Evolutionary conservation across 148 eudicot genomes (phyloP).

Genomic region (Camellia granthamiana): DNA sequence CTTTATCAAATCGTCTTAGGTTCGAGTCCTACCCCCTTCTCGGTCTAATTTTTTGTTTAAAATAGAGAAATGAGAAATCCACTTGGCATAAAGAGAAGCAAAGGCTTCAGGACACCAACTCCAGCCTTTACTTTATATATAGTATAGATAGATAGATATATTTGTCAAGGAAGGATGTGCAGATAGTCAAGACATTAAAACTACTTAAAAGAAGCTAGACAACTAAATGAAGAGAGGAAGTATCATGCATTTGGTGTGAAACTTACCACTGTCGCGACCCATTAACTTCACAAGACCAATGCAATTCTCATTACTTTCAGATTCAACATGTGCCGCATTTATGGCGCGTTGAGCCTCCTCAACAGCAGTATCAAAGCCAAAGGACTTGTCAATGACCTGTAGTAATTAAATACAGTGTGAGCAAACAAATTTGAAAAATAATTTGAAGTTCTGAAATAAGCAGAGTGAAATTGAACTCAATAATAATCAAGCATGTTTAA

Average conservation of each 20-base stretch:
- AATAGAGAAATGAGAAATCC: too few species aligned
- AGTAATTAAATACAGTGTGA: background rate
- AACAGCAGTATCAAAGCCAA: slow-evolving; percentile 92
- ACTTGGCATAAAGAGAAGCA: too few species aligned
- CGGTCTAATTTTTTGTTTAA: too few species aligned
- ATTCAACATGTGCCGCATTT: slow-evolving; percentile 84
- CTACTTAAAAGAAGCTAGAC: background rate
- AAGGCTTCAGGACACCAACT: too few species aligned
- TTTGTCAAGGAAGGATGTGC: background rate
- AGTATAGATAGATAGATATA: too few species aligned
- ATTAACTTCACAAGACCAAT: slow-evolving; percentile 86
- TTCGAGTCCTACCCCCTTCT: too few species aligned
- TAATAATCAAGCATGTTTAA: background rate
- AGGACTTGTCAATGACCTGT: slow-evolving; percentile 87
- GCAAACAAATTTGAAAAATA: background rate
- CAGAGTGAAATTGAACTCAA: too few species aligned
- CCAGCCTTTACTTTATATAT: too few species aligned
- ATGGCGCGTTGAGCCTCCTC: slow-evolving; percentile 96
- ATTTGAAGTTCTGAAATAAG: background rate
- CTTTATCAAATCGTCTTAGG: too few species aligned
- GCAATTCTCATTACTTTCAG: slow-evolving; percentile 76
- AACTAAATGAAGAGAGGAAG: background rate
- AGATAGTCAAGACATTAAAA: background rate
- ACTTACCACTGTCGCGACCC: slow-evolving; percentile 85
- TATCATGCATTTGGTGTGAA: background rate